These are phyloP conservation scores for Murraya koenigii DNA, from an alignment of 345 rosid species.

Conservation along the genomic window DNA sequence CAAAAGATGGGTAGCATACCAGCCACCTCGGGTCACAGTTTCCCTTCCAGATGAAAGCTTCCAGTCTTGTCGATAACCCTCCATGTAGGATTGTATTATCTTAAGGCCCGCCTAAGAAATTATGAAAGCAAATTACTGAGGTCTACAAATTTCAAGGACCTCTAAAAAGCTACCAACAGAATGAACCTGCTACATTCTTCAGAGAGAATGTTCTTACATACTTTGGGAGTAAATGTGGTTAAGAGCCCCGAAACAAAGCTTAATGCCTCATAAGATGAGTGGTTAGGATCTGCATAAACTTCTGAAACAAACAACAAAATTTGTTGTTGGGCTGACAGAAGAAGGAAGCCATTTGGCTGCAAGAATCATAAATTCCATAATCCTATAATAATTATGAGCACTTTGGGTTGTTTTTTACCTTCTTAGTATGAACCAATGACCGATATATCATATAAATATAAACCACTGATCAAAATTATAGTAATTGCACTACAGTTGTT, in stretches of 20 bases:
- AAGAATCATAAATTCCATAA: not conserved
- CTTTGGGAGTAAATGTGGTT: slow-evolving; percentile 83
- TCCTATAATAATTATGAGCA: not conserved
- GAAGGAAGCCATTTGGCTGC: slow-evolving; percentile 9
- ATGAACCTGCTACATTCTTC: not conserved
- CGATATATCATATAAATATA: not conserved
- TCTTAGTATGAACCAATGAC: not conserved
- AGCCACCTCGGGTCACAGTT: slow-evolving; percentile 82
- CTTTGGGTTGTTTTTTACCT: not conserved
- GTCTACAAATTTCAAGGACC: not conserved
- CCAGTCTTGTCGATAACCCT: slow-evolving; percentile 97
- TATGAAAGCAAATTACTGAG: slow-evolving; percentile 3
- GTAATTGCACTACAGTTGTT: not conserved
- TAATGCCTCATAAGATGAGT: slow-evolving; percentile 71
- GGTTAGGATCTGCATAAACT: slow-evolving; percentile 92
- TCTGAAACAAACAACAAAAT: slow-evolving; percentile 41
- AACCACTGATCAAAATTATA: not conserved
- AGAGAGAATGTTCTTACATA: slow-evolving; percentile 28
- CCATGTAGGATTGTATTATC: slow-evolving; percentile 83
- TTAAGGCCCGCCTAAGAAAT: slow-evolving; percentile 73
- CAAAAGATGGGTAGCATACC: slow-evolving; percentile 45
- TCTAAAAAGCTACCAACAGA: not conserved
- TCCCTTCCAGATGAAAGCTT: slow-evolving; percentile 78
- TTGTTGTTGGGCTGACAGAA: slow-evolving; percentile 12
- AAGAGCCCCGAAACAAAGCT: slow-evolving; percentile 73